These are phyloP conservation scores for Trichocladium uniseriatum DNA, from an alignment of 495 filamentous ascomycete genomes.

Conservation along the genomic window DNA sequence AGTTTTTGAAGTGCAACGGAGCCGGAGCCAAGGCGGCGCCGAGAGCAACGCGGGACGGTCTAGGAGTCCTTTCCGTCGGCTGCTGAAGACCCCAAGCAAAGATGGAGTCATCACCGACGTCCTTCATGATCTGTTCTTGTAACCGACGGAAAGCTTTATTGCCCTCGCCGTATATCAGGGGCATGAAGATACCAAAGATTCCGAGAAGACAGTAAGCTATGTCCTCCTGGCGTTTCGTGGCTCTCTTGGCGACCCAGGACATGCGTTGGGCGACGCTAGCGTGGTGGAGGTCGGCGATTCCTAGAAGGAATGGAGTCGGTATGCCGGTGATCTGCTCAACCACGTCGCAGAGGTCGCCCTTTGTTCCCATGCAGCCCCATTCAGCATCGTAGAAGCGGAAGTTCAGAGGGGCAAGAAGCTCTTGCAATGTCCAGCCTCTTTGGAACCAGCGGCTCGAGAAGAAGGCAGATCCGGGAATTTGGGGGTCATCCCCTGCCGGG, in stretches of 20 bases:
- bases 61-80: too few relatives aligned
- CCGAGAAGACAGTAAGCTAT: slow-evolving; percentile 32
- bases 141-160: slow-evolving; percentile 22
- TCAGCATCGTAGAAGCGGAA: slow-evolving; percentile 25
- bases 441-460: slow-evolving; percentile 28
- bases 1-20: slow-evolving; percentile 1
- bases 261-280: slow-evolving; percentile 25
- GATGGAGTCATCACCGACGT: slow-evolving; percentile 23
- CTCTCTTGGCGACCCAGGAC: slow-evolving; percentile 29
- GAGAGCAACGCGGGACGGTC: neutral
- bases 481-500: neutral
- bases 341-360: neutral
- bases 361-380: slow-evolving; percentile 25
- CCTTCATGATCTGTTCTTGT: slow-evolving; percentile 26
- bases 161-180: slow-evolving; percentile 32
- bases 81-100: slow-evolving; percentile 10
- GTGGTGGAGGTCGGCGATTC: neutral
- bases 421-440: slow-evolving; percentile 37
- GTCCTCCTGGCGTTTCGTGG: slow-evolving; percentile 25
- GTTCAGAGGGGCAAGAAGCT: slow-evolving; percentile 26
- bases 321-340: slow-evolving; percentile 25
- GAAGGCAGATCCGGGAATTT: neutral
- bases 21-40: neutral
- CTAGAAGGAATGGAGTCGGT: neutral
- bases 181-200: slow-evolving; percentile 31